These are phyloP conservation scores for Dactylellina cionopaga DNA, from an alignment of 2,329 filamentous ascomycete genomes.

Conservation along the genomic window DNA sequence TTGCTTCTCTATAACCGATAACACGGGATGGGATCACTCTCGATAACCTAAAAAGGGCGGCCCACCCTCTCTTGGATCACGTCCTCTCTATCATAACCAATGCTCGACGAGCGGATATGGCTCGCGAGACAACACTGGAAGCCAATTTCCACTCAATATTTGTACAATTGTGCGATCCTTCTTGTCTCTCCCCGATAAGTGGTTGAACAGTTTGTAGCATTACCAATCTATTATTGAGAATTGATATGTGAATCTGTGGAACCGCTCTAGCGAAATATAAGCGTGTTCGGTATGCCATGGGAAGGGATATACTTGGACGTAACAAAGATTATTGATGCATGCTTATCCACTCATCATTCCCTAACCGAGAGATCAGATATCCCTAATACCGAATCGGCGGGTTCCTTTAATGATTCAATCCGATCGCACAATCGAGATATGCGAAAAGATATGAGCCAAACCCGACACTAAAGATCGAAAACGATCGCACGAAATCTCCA, in stretches of 20 bases:
- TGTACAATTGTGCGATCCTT: conserved; percentile 3
- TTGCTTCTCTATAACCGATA: conserved; percentile 38
- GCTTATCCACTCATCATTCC: neutral
- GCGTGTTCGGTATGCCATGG: conserved; percentile 15
- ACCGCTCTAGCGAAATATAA: conserved; percentile 42
- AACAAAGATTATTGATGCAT: conserved; percentile 19
- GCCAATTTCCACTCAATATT: conserved; percentile 16
- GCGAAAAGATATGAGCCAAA: neutral
- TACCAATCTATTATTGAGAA: conserved; percentile 37
- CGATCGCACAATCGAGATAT: conserved; percentile 18
- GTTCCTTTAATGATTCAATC: conserved; percentile 13
- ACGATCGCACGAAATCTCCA: neutral
- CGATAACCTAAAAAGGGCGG: conserved; percentile 14
- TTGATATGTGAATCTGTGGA: conserved; percentile 42
- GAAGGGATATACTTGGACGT: conserved; percentile 29
- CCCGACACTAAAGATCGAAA: neutral
- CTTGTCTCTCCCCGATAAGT: neutral
- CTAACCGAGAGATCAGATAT: conserved; percentile 18
- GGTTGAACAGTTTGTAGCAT: conserved; percentile 32
- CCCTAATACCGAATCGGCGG: conserved; percentile 31
- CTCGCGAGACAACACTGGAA: neutral
- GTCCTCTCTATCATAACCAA: neutral
- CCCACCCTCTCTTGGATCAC: neutral
- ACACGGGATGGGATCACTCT: conserved; percentile 45
- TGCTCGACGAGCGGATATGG: neutral